phyloP scores from a whole-genome alignment of 2,329 filamentous ascomycete genomes.

The Septoria petroselini region DNA sequence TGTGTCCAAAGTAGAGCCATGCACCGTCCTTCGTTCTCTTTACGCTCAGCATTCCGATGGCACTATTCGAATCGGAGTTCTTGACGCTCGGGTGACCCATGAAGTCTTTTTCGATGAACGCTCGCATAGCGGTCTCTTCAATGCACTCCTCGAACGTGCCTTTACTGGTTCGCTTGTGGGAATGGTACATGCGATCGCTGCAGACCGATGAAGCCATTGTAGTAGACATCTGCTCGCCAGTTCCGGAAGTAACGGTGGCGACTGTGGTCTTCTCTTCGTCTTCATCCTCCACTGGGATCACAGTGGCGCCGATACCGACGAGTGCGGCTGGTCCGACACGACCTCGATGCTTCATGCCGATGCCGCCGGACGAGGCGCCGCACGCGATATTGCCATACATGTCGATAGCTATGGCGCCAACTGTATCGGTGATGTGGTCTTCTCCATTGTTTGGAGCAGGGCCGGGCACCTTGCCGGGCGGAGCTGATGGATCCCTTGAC shows the following conservation, averaged over 20 bases:
- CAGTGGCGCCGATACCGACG: constrained; percentile 84
- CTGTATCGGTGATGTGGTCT: constrained; percentile 83
- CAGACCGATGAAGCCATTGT: constrained; percentile 86
- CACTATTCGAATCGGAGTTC: constrained; percentile 74
- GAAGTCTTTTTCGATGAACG: constrained; percentile 84
- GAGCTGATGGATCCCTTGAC: neutral
- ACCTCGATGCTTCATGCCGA: constrained; percentile 95
- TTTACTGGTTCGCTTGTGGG: constrained; percentile 57
- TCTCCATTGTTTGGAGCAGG: constrained; percentile 27
- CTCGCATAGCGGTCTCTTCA: constrained; percentile 67
- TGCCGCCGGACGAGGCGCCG: constrained; percentile 92
- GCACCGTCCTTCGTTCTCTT: constrained; percentile 76
- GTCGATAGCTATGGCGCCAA: constrained; percentile 93
- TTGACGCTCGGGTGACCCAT: constrained; percentile 85
- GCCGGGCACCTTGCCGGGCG: constrained; percentile 4
- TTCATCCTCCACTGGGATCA: constrained; percentile 71
- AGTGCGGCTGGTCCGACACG: constrained; percentile 89
- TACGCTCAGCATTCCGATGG: constrained; percentile 85
- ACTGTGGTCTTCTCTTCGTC: constrained; percentile 69
- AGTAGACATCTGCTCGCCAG: constrained; percentile 96
- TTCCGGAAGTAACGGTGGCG: constrained; percentile 86
- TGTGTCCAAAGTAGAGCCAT: constrained; percentile 91
- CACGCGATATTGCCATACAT: constrained; percentile 82
- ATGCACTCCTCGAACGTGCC: constrained; percentile 53
- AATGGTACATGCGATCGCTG: constrained; percentile 74